Evolutionary conservation across 2,329 filamentous ascomycete species (phyloP), one percentile per base, ranked within the genome.

Genomic region (Chrysosporium queenslandicum): DNA sequence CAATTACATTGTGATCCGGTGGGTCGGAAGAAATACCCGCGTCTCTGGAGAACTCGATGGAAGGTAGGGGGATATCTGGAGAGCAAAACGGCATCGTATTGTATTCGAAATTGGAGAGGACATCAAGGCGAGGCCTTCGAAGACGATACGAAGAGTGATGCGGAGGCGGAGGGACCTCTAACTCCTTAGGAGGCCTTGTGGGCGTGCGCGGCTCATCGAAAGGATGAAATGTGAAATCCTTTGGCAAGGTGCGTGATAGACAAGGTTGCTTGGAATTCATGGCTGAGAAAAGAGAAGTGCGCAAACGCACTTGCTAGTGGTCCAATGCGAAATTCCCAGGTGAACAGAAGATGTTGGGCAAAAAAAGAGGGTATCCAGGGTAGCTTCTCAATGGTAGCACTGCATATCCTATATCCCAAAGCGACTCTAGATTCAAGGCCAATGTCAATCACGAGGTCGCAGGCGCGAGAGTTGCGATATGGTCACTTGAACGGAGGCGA

Each of bases 241-340:
- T 73, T 25, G 71, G 71, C 23, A 74, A 60, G 21, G 71, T 74
- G 50, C 70, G 71, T 53, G 71, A 74, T 49, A 73, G 63, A 18
- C 65, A 66, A 49, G 62, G 60, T 55, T 65, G 68, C 58, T 65
- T 66, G 55, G 66, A 62, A 56, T 67, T 63, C 68, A 71, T 71
- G 58, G 47, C 62, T 51, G 27, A 20, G 25, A 51, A 16, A 23
- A 23, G 36, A 30, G 18, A 2, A 12, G 25, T 32, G 27, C 27
- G n/a, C 27, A 32, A 21, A 45, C n/a, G 27, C 16, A 20, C 23
- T 45, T 12, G 7, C 27, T 14, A 36, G 25, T 20, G 7, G 27
- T 36, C 27, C 27, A 43, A 5, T 16, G 25, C 32, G 34, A 30
- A 25, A 27, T 36, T 45, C 2, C 45, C 29, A 25, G 12, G 3